phyloP scores from a whole-genome alignment of 2,329 filamentous ascomycete genomes.

The Epichloe sylvatica region DNA sequence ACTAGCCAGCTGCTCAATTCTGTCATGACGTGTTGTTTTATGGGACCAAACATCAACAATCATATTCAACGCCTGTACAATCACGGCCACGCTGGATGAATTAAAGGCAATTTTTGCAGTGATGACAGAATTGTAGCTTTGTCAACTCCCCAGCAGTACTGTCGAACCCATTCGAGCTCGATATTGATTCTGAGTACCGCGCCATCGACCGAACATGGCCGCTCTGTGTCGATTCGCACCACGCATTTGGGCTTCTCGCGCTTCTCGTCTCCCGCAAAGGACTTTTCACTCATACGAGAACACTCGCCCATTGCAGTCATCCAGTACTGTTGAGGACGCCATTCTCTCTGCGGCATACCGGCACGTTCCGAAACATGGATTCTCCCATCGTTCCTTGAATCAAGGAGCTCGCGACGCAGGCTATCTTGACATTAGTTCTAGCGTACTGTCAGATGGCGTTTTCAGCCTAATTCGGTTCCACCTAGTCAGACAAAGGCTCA shows the following conservation, averaged over 20 bases:
- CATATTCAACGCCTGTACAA: too few species aligned
- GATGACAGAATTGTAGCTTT: too few species aligned
- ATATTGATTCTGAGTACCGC: background rate
- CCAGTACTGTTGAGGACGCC: constrained; percentile 52
- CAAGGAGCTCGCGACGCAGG: constrained; percentile 72
- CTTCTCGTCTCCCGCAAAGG: constrained; percentile 3
- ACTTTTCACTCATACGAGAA: constrained; percentile 65
- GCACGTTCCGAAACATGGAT: constrained; percentile 71
- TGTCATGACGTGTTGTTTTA: too few species aligned
- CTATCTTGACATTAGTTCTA: constrained; percentile 74
- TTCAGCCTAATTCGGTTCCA: constrained; percentile 76
- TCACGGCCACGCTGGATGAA: too few species aligned
- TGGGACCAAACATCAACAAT: too few species aligned
- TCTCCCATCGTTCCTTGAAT: constrained; percentile 58
- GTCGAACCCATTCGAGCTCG: background rate
- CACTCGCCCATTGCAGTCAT: constrained; percentile 40
- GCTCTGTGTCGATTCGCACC: background rate
- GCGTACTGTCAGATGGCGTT: constrained; percentile 63
- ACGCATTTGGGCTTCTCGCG: background rate
- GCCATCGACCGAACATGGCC: background rate
- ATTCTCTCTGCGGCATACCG: constrained; percentile 71
- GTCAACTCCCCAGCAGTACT: background rate
- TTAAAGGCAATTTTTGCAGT: too few species aligned
- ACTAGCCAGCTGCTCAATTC: too few species aligned
- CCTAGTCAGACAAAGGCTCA: constrained; percentile 51